Evolutionary conservation across 345 rosid genomes (phyloP).

Genomic region (Dovyalis caffra): DNA sequence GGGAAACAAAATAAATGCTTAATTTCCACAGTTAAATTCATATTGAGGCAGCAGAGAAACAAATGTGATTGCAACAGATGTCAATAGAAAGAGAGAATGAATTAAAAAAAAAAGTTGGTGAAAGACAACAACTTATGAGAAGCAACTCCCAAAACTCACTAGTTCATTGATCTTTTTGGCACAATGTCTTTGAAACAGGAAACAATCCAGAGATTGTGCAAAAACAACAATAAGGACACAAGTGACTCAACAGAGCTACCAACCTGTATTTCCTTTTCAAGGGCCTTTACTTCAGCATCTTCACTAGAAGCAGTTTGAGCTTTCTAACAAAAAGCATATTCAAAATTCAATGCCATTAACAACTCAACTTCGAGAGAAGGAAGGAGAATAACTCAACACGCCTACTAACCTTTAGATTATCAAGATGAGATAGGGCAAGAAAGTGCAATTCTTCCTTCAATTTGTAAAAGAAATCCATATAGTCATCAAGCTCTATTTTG

Average conservation of each 20-base stretch:
- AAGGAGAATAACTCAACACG: constrained; percentile 4
- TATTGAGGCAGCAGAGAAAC: not conserved
- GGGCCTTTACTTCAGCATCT: constrained; percentile 37
- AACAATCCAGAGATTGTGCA: not conserved
- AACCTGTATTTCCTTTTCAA: constrained; percentile 71
- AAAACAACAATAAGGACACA: not conserved
- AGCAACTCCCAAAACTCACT: not conserved
- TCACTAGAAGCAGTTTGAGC: constrained; percentile 40
- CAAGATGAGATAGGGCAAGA: constrained; percentile 50
- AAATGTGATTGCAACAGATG: not conserved
- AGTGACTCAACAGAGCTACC: constrained; percentile 17
- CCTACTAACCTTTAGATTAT: constrained; percentile 57
- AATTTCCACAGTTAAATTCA: not conserved
- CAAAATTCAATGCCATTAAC: constrained; percentile 24
- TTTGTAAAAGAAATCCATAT: constrained; percentile 48
- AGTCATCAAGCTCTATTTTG: constrained; percentile 36
- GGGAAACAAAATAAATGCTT: not conserved
- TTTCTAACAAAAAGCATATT: constrained; percentile 46
- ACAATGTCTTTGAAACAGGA: not conserved
- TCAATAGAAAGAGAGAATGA: not conserved
- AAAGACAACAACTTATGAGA: not conserved
- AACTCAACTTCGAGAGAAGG: constrained; percentile 4
- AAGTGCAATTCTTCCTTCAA: constrained; percentile 58
- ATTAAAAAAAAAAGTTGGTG: not conserved
- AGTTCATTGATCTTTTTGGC: not conserved